phyloP scores from a whole-genome alignment of 2,329 filamentous ascomycete species.

The Pestalotiopsis sp. region DNA sequence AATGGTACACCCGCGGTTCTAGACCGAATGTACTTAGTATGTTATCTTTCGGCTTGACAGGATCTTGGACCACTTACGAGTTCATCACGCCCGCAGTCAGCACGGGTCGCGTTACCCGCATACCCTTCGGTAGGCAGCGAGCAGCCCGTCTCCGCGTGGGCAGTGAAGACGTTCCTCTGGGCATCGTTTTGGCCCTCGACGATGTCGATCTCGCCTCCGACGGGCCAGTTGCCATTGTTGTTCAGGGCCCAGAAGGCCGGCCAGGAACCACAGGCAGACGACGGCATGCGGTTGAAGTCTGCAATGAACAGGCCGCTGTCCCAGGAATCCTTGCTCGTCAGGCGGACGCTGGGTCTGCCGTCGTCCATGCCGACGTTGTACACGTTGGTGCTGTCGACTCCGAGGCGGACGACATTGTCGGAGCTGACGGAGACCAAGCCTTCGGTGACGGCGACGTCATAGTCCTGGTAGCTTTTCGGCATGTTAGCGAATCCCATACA shows the following conservation, averaged over 20 bases:
- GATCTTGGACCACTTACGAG: not conserved
- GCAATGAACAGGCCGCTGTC: slow-evolving; percentile 70
- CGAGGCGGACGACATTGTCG: slow-evolving; percentile 45
- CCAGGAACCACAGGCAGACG: slow-evolving; percentile 71
- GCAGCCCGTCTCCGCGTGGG: slow-evolving; percentile 50
- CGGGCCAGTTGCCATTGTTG: slow-evolving; percentile 55
- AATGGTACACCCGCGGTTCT: slow-evolving; percentile 52
- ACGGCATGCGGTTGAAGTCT: slow-evolving; percentile 75
- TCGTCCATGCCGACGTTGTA: slow-evolving; percentile 34
- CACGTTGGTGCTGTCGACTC: slow-evolving; percentile 44
- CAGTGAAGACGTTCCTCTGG: slow-evolving; percentile 61
- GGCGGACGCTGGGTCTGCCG: slow-evolving; percentile 63
- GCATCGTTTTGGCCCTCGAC: slow-evolving; percentile 70
- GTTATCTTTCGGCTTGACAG: not conserved
- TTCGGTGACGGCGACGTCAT: slow-evolving; percentile 38
- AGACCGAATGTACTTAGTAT: slow-evolving; percentile 5
- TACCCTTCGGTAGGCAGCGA: slow-evolving; percentile 25
- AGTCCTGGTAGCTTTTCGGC: slow-evolving; percentile 43
- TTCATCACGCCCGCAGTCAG: slow-evolving; percentile 25
- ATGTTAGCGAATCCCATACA: not conserved
- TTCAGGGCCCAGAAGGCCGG: slow-evolving; percentile 66
- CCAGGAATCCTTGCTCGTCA: slow-evolving; percentile 67
- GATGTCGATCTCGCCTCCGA: slow-evolving; percentile 68
- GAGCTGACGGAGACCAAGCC: slow-evolving; percentile 46
- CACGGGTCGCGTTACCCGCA: slow-evolving; percentile 22